Conservation (phyloP, 2,329 filamentous ascomycete genomes). For the Neopestalotiopsis sp. region DNA sequence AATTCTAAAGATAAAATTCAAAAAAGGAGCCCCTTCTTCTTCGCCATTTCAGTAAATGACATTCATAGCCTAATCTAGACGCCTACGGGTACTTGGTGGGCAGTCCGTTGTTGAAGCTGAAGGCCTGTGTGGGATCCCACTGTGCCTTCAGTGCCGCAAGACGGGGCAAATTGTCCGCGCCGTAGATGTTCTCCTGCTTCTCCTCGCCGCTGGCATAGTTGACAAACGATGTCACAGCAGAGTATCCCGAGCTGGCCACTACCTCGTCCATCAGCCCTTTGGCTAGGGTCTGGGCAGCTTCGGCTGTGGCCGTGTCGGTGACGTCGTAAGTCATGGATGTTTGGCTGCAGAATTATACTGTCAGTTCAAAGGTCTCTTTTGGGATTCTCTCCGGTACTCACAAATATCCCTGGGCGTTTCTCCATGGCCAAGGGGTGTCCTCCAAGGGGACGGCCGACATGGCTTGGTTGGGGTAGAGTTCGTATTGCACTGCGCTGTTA, state of each 20-base stretch:
- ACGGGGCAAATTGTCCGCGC: background rate
- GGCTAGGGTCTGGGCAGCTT: background rate
- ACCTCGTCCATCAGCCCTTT: background rate
- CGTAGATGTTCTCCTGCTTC: background rate
- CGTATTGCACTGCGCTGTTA: background rate
- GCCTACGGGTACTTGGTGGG: background rate
- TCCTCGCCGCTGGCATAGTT: background rate
- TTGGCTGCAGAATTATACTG: background rate
- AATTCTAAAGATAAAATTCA: too few relatives aligned
- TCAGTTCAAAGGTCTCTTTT: background rate
- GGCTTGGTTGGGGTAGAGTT: background rate
- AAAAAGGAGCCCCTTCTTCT: too few relatives aligned
- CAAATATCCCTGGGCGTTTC: background rate
- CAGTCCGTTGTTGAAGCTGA: slow-evolving; percentile 7
- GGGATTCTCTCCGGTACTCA: background rate
- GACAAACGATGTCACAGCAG: background rate
- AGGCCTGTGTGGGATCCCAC: slow-evolving; percentile 1
- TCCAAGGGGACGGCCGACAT: background rate
- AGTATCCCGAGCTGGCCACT: background rate
- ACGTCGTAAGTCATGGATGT: background rate
- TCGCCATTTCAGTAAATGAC: too few relatives aligned
- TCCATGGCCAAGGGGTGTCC: background rate
- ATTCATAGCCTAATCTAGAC: background rate
- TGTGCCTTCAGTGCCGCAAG: background rate
- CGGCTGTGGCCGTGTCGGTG: background rate